Evolutionary conservation across 2,329 filamentous ascomycete genomes (phyloP).

Genomic region (Basipetospora chlamydospora): DNA sequence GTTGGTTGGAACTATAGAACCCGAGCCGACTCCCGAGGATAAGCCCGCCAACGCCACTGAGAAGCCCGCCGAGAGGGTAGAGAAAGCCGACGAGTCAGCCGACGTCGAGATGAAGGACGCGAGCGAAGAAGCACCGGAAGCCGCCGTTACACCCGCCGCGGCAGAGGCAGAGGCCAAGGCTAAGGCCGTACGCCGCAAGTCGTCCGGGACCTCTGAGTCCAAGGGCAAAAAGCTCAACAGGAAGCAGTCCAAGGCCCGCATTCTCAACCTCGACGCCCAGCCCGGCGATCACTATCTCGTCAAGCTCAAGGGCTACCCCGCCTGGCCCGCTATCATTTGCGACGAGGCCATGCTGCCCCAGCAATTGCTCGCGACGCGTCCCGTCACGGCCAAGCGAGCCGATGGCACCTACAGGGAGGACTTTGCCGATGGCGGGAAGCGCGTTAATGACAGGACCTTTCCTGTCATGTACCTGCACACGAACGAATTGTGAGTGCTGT

Average conservation of each 20-base stretch:
- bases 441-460: constrained; percentile 71
- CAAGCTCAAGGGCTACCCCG: constrained; percentile 84
- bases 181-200: constrained; percentile 54
- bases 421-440: constrained; percentile 77
- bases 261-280: constrained; percentile 63
- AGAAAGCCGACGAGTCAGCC: constrained; percentile 4
- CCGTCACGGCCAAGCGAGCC: constrained; percentile 64
- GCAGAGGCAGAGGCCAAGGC: constrained; percentile 22
- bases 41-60: constrained; percentile 5
- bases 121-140: constrained; percentile 14
- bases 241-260: constrained; percentile 64
- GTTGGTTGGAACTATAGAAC: neutral
- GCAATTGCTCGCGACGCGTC: constrained; percentile 60
- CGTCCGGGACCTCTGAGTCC: constrained; percentile 46
- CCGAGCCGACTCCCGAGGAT: constrained; percentile 1
- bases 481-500: constrained; percentile 91
- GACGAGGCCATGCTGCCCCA: constrained; percentile 88
- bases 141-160: constrained; percentile 15
- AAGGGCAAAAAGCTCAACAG: constrained; percentile 72
- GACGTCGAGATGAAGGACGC: constrained; percentile 8
- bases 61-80: constrained; percentile 6
- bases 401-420: constrained; percentile 83
- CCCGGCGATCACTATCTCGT: constrained; percentile 88
- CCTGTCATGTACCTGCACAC: constrained; percentile 90
- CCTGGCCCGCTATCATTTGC: constrained; percentile 88